Conservation (phyloP, 108 stramenopile species). For the Cyclotella atomus region DNA sequence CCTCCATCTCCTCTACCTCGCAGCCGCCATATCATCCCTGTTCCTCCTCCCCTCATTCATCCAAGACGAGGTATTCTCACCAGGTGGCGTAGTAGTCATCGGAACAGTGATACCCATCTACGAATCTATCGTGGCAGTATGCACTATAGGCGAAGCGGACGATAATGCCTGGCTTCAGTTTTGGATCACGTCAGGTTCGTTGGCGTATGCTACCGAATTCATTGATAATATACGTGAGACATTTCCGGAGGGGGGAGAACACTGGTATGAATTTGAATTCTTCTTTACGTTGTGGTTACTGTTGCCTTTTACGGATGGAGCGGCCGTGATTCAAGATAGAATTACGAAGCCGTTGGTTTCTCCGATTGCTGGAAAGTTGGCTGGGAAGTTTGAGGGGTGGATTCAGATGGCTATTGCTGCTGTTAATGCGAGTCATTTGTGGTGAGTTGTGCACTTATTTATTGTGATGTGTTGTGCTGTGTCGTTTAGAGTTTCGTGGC, state of each 20-base stretch:
- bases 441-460: slow-evolving; percentile 9
- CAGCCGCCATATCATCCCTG: slow-evolving; percentile 2
- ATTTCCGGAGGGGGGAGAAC: slow-evolving; percentile 39
- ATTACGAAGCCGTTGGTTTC: too few species aligned
- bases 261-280: slow-evolving; percentile 67
- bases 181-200: slow-evolving; percentile 18
- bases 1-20: slow-evolving; percentile 34
- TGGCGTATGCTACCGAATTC: slow-evolving; percentile 49
- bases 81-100: slow-evolving; percentile 40
- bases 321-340: slow-evolving; percentile 51
- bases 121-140: slow-evolving; percentile 43
- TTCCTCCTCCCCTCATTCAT: slow-evolving; percentile 24
- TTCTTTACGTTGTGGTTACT: slow-evolving; percentile 56
- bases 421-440: slow-evolving; percentile 19
- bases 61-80: slow-evolving; percentile 55
- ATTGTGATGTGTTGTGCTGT: slow-evolving; percentile 35
- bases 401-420: too few species aligned
- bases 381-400: too few species aligned
- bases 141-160: slow-evolving; percentile 48
- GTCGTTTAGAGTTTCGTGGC: neutral
- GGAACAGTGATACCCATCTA: slow-evolving; percentile 47
- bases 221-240: slow-evolving; percentile 38
- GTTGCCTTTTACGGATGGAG: slow-evolving; percentile 59
- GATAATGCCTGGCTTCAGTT: slow-evolving; percentile 54
- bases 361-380: too few species aligned